Evolutionary conservation across 129 eudicot genomes (phyloP), one percentile per base, ranked within the genome.

Genomic region (Chrysanthemum makinoi): DNA sequence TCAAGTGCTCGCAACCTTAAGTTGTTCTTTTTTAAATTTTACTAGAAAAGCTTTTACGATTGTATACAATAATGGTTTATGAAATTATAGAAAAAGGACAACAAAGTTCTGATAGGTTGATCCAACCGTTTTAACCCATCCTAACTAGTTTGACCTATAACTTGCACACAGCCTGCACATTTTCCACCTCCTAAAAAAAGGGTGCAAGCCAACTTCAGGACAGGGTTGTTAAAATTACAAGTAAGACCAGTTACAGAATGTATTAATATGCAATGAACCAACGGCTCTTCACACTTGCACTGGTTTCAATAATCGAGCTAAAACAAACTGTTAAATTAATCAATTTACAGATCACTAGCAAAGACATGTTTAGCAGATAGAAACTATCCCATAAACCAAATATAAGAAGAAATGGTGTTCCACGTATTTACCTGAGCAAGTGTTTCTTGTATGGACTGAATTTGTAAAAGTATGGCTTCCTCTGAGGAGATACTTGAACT

Each of bases 391-490:
- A 39, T 7, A 7, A 39, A 30, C 35, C 6, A 30, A 30, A 4
- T 30, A 30, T 30, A 5, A 35, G 9, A 39, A 69, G 6, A 68
- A 15, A 57, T 20, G 56, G 10, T 26, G 46, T 61, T 50, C 33
- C 46, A 30, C 18, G 52, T 62, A 17, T 74, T 62, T 62, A 92
- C 98, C 96, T 92, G 95, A 69, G 66, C 74, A 49, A 92, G 72
- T 65, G 76, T 77, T 72, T 85, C 95, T 72, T 86, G 88, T 88
- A 89, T 84, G 67, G 94, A 61, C 72, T 68, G 64, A 66, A 91
- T 83, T 77, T 88, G 93, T 17, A 82, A 68, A 75, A 76, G 69
- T 77, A 71, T 73, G 71, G 77, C 79, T 48, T 84, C 92, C 16
- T 75, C 66, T 39, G 83, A 79, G 62, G 88, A 70, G 48, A 68